These are phyloP conservation scores for Blastobotrys persicus DNA, from an alignment of 1,139 yeast species.

Conservation along the genomic window DNA sequence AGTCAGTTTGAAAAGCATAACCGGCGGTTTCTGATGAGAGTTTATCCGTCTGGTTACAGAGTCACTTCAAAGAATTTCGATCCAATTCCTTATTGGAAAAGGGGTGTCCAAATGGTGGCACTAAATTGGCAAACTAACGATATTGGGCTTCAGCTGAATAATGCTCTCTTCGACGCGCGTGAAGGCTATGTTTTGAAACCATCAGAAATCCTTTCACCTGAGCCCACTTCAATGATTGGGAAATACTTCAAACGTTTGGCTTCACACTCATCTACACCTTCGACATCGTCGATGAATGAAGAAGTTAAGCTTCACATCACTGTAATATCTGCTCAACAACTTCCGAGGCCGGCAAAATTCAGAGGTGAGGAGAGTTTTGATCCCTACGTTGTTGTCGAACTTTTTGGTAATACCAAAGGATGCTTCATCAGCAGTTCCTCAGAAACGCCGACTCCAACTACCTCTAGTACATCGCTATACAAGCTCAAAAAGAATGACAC, in stretches of 20 bases:
- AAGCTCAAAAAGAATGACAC: constrained; percentile 6
- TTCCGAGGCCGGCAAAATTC: constrained; percentile 60
- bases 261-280: constrained; percentile 4
- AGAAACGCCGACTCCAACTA: background rate
- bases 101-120: constrained; percentile 93
- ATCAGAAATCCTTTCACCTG: constrained; percentile 19
- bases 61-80: constrained; percentile 75
- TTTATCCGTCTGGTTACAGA: constrained; percentile 81
- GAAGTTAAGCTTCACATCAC: constrained; percentile 40
- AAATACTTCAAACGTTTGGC: constrained; percentile 10
- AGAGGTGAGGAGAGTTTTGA: constrained; percentile 46
- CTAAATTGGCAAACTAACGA: constrained; percentile 97
- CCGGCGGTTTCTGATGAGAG: constrained; percentile 67
- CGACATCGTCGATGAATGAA: constrained; percentile 8
- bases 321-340: constrained; percentile 79
- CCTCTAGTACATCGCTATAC: constrained; percentile 11
- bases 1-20: constrained; percentile 69
- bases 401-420: constrained; percentile 42
- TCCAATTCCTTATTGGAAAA: constrained; percentile 76
- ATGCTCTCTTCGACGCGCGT: constrained; percentile 68
- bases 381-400: constrained; percentile 59
- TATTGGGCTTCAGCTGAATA: constrained; percentile 83
- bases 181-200: constrained; percentile 85
- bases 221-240: background rate
- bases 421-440: constrained; percentile 1